phyloP scores from a whole-genome alignment of 768 basidiomycete genomes.

The Rickenella mellea region DNA sequence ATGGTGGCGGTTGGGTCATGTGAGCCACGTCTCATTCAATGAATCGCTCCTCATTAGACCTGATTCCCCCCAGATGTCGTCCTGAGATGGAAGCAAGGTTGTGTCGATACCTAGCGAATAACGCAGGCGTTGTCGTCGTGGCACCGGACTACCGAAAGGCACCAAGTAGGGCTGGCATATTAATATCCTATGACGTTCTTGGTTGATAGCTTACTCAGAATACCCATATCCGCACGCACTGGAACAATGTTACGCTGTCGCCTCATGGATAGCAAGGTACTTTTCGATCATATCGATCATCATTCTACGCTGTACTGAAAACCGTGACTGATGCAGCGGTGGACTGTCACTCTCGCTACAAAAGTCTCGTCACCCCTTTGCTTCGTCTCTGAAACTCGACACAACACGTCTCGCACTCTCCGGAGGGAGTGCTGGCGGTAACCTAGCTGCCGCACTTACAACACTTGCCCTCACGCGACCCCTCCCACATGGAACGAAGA shows the following conservation, averaged over 20 bases:
- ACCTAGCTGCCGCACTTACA: constrained; percentile 10
- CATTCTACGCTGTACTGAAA: background rate
- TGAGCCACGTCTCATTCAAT: constrained; percentile 1
- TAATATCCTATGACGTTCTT: background rate
- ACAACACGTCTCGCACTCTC: constrained; percentile 7
- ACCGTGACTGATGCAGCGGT: constrained; percentile 1
- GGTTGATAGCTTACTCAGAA: background rate
- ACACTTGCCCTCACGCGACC: constrained; percentile 5
- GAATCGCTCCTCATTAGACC: background rate
- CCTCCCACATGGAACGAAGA: constrained; percentile 3
- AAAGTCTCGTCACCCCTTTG: background rate
- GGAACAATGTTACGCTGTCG: constrained; percentile 4
- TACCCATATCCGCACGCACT: constrained; percentile 10
- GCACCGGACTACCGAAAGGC: constrained; percentile 12
- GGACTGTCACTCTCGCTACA: constrained; percentile 4
- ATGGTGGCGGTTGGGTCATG: constrained; percentile 11
- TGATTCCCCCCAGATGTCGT: constrained; percentile 4
- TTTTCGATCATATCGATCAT: background rate
- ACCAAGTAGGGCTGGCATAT: constrained; percentile 1
- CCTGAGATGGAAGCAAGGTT: constrained; percentile 9
- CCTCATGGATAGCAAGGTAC: constrained; percentile 8
- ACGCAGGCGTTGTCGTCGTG: constrained; percentile 5
- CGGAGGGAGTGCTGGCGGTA: constrained; percentile 9
- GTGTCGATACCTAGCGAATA: constrained; percentile 7
- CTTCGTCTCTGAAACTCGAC: constrained; percentile 3